phyloP scores from a whole-genome alignment of 257 asterid species.

The Cordia subcordata region DNA sequence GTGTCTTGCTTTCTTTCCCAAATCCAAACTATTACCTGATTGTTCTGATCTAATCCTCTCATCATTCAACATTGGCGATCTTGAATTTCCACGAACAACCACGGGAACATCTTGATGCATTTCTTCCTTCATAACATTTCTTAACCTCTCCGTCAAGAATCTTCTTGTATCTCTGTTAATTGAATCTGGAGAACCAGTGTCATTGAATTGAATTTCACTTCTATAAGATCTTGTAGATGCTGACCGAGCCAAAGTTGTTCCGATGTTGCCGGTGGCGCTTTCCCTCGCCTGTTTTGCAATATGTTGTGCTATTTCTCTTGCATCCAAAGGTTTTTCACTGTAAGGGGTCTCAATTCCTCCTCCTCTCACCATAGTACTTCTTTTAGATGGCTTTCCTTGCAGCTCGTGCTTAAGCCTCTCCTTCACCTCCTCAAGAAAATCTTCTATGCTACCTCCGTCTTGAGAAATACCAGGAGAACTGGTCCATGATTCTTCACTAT shows the following conservation, averaged over 20 bases:
- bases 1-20: constrained; percentile 24
- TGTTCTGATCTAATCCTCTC: constrained; percentile 30
- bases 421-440: constrained; percentile 90
- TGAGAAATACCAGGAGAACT: constrained; percentile 74
- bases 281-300: constrained; percentile 78
- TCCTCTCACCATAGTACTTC: constrained; percentile 64
- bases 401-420: constrained; percentile 75
- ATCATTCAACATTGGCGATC: constrained; percentile 29
- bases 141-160: constrained; percentile 69
- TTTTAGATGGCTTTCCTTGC: constrained; percentile 60
- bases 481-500: constrained; percentile 54
- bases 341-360: constrained; percentile 91
- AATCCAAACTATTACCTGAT: constrained; percentile 25
- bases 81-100: constrained; percentile 40
- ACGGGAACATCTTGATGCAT: constrained; percentile 31
- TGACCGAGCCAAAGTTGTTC: constrained; percentile 60
- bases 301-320: constrained; percentile 71
- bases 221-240: constrained; percentile 80
- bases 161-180: constrained; percentile 62
- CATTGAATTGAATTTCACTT: constrained; percentile 57
- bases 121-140: constrained; percentile 70
- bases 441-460: constrained; percentile 65
- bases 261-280: constrained; percentile 60
- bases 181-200: constrained; percentile 60
- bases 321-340: constrained; percentile 66